phyloP scores from a whole-genome alignment of 352 stramenopile genomes.

The Thalassiosira mediterranea region DNA sequence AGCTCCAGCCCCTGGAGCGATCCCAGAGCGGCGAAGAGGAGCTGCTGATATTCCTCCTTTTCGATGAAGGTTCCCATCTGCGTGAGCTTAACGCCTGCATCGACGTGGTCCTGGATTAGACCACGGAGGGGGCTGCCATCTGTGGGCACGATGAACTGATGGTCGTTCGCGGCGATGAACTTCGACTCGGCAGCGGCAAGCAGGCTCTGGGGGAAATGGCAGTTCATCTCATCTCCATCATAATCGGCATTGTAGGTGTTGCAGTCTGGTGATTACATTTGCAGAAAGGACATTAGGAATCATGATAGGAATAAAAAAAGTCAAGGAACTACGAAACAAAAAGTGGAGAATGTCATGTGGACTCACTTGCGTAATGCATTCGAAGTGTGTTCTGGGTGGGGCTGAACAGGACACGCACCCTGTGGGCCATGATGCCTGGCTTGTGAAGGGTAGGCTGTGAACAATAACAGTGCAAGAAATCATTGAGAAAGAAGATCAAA shows the following conservation, averaged over 20 bases:
- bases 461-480: conserved; percentile 23
- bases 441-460: conserved; percentile 99
- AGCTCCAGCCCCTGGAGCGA: conserved; percentile 94
- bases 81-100: conserved; percentile 97
- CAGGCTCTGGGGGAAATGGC: conserved; percentile 99
- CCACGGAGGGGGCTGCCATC: conserved; percentile 97
- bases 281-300: too few species aligned
- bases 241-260: conserved; percentile 99
- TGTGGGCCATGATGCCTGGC: conserved; percentile 99
- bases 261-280: too few species aligned
- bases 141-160: conserved; percentile 95
- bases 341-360: too few species aligned
- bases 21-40: conserved; percentile 94
- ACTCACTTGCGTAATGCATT: conserved; percentile 99
- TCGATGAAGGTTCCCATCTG: conserved; percentile 97
- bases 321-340: too few species aligned
- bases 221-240: conserved; percentile 99
- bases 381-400: conserved; percentile 98
- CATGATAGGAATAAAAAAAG: too few species aligned
- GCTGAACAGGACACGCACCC: conserved; percentile 93
- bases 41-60: conserved; percentile 98
- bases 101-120: conserved; percentile 99
- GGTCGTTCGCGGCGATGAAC: conserved; percentile 96
- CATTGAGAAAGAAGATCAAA: conserved; percentile 6
- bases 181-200: conserved; percentile 96